Evolutionary conservation across 208 protist species (phyloP), one percentile per base, ranked within the genome.

Genomic region (Crithidia sp.): DNA sequence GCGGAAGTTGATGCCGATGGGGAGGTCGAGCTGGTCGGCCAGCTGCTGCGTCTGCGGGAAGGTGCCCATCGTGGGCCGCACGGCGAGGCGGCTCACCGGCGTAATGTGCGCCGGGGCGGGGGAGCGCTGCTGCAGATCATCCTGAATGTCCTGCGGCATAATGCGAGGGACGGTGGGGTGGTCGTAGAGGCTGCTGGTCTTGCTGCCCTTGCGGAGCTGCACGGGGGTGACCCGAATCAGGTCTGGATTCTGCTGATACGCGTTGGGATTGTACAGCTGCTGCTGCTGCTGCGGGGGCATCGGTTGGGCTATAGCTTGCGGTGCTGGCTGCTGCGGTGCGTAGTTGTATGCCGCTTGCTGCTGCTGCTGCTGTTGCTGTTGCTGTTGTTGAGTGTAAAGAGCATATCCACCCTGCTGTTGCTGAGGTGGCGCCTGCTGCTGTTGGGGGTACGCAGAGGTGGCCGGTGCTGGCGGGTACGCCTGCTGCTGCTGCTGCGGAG

Each of bases 91-190:
- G 56, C 43, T 88, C 4, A 82, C 75, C 2, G 89, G 76, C 2
- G 58, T 62, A 44, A 96, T 89, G 69, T 92, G 81, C 55, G 71
- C 40, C 16, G 82, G 81, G 7, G 85, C 72, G 19, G 74, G 76
- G 7, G 69, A 40, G 13, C 74, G 49, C 44, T 77, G 67, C 44
- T 54, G 45, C 45, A 96, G 76, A 57, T 94, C 87, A 13, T 91
- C 77, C 59, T 80, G 71, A 13, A 96, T 74, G 58, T 94, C 79
- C 40, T 79, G 66, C 12, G 87, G 84, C 62, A 85, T 76, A 45
- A 94, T 80, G n/a, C 89, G 84, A 7, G 92, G 92, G 53, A 96
- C 85, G 28, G 72, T 87, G 9, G 87, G 81, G 68, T 96, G 87
- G 64, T 90, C 86, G 62, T 80, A 72, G 53, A 62, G 53, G 67